A percentile compares a stretch with the other conserved stretches of the same genome.
Conservation (phyloP, 768 basidiomycete species). For the Tylopilus sp. region DNA sequence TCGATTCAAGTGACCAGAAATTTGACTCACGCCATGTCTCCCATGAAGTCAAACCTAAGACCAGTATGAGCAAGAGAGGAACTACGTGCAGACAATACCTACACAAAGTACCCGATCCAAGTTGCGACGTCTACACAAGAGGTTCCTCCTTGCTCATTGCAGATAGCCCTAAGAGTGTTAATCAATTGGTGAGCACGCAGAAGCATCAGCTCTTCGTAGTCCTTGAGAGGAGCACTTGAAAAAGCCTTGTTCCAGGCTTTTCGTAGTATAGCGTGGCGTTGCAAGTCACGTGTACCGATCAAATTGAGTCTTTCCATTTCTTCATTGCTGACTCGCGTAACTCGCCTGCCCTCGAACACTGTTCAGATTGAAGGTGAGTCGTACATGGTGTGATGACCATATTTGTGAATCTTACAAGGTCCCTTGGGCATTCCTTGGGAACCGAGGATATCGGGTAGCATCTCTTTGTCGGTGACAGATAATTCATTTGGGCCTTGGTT, state of each 20-base stretch:
- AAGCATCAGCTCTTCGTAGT: conserved; percentile 26
- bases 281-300: conserved; percentile 17
- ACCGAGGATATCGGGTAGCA: conserved; percentile 24
- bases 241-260: conserved; percentile 34
- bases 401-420: conserved; percentile 21
- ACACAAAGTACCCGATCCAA: conserved; percentile 25
- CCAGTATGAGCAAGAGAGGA: neutral
- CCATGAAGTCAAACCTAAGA: conserved; percentile 26
- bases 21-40: conserved; percentile 27
- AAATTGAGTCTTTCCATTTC: conserved; percentile 12
- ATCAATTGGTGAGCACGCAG: conserved; percentile 21
- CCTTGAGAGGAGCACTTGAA: conserved; percentile 23
- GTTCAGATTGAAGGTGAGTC: conserved; percentile 1
- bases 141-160: conserved; percentile 10
- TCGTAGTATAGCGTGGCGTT: conserved; percentile 22
- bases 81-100: neutral
- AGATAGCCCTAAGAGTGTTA: conserved; percentile 5
- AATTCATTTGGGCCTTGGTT: conserved; percentile 38
- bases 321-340: conserved; percentile 14
- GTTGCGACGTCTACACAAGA: conserved; percentile 12
- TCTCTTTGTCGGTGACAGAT: conserved; percentile 27
- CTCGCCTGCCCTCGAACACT: conserved; percentile 23
- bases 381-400: neutral
- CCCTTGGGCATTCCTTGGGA: conserved; percentile 30
- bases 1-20: neutral